phyloP scores from a whole-genome alignment of 2,329 filamentous ascomycete genomes.

The Stemphylium lycopersici region DNA sequence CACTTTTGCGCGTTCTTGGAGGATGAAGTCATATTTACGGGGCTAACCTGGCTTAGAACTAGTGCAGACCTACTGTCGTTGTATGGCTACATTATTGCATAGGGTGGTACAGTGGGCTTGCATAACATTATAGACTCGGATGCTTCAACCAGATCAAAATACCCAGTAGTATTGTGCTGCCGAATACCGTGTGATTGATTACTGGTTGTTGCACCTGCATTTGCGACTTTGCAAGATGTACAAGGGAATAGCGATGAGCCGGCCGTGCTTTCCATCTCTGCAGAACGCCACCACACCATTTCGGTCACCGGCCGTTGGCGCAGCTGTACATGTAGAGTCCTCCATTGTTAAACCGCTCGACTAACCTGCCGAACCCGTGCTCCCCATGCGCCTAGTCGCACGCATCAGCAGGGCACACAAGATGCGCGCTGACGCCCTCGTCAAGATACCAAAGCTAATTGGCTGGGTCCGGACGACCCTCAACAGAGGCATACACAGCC shows the following conservation, averaged over 20 bases:
- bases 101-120: background rate
- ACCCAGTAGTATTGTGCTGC: background rate
- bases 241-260: background rate
- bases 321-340: background rate
- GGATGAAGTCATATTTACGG: constrained; percentile 1
- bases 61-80: constrained; percentile 2
- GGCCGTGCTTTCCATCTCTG: background rate
- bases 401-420: constrained; percentile 4
- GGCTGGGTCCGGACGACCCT: constrained; percentile 9
- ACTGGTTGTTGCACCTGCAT: background rate
- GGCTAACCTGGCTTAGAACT: constrained; percentile 4
- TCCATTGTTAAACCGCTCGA: background rate
- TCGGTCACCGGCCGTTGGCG: background rate
- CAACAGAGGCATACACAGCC: constrained; percentile 15
- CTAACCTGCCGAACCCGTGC: background rate
- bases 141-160: background rate
- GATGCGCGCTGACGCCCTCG: constrained; percentile 3
- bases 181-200: background rate
- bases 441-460: background rate
- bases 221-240: background rate
- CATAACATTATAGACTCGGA: background rate
- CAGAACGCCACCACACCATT: background rate
- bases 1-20: constrained; percentile 7
- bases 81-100: constrained; percentile 5
- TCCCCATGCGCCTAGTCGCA: constrained; percentile 1